Evolutionary conservation across 495 filamentous ascomycete genomes (phyloP).

Genomic region (Talaromyces nanjingensis): DNA sequence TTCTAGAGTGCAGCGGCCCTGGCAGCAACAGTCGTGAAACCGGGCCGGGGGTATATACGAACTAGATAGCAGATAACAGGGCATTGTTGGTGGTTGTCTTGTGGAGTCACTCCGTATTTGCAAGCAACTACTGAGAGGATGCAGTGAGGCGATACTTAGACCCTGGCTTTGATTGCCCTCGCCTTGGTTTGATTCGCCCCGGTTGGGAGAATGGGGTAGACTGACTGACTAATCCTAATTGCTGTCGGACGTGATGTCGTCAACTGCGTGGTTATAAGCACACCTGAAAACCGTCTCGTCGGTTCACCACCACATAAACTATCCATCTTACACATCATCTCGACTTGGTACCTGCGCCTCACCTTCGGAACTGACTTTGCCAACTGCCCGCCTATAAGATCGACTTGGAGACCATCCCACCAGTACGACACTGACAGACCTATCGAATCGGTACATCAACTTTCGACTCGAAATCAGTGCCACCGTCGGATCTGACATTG

Average conservation of each 20-base stretch:
- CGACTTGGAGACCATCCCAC: neutral
- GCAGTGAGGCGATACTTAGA: neutral
- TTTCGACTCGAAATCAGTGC: no score
- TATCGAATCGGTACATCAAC: no score
- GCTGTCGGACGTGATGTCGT: neutral
- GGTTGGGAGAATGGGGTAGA: neutral
- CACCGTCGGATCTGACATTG: neutral
- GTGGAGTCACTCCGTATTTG: neutral
- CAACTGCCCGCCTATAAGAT: neutral
- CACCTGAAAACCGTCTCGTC: neutral
- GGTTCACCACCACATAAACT: neutral
- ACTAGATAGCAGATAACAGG: neutral
- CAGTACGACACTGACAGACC: no score
- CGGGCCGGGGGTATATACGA: neutral
- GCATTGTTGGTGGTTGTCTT: neutral
- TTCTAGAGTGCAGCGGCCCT: neutral
- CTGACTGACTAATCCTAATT: neutral
- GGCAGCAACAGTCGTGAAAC: neutral
- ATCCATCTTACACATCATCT: neutral
- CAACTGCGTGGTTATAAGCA: neutral
- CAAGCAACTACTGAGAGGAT: neutral
- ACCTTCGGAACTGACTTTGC: neutral
- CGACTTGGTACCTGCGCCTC: no score
- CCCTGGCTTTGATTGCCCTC: neutral
- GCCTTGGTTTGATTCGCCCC: neutral